phyloP scores from a whole-genome alignment of 805 yeast genomes.

The Lachancea quebecensis region DNA sequence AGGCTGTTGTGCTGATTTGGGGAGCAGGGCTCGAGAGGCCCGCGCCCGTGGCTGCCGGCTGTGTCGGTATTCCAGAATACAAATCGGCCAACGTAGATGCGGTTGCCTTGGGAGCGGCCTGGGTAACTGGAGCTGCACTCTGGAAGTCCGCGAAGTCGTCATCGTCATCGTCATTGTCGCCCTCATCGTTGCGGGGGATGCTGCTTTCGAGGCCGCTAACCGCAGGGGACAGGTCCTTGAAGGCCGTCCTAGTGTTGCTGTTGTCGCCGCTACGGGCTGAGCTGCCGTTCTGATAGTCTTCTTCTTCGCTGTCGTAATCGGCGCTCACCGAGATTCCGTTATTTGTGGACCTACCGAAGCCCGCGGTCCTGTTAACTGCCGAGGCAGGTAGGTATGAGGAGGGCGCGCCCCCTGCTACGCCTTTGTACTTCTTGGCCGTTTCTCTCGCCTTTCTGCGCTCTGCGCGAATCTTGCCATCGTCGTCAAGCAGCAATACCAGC shows the following conservation, averaged over 20 bases:
- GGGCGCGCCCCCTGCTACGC: slow-evolving; percentile 57
- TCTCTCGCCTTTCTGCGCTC: slow-evolving; percentile 90
- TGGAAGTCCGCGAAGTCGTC: slow-evolving; percentile 83
- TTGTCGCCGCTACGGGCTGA: background rate
- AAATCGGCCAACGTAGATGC: slow-evolving; percentile 2
- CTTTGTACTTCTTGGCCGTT: slow-evolving; percentile 75
- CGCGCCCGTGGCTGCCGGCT: background rate
- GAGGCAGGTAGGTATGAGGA: slow-evolving; percentile 24
- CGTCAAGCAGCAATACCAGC: slow-evolving; percentile 61
- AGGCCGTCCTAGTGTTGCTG: background rate
- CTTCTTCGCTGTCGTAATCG: slow-evolving; percentile 43
- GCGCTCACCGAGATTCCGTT: slow-evolving; percentile 33
- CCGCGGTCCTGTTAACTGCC: slow-evolving; percentile 26
- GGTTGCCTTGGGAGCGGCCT: slow-evolving; percentile 22
- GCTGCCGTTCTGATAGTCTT: slow-evolving; percentile 27
- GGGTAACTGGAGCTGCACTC: slow-evolving; percentile 46
- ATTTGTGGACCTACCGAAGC: slow-evolving; percentile 17
- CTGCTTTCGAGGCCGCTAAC: slow-evolving; percentile 25
- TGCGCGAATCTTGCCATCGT: slow-evolving; percentile 65
- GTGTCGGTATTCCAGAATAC: background rate
- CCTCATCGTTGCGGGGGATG: slow-evolving; percentile 20
- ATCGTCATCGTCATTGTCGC: slow-evolving; percentile 45
- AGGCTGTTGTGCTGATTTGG: background rate
- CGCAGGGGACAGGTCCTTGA: background rate
- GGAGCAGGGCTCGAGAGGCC: background rate